A percentile compares a stretch with the other conserved stretches of the same genome.
Evolutionary conservation across 1,284 basidiomycete genomes (phyloP).

Genomic region (Polyporus tsugae): DNA sequence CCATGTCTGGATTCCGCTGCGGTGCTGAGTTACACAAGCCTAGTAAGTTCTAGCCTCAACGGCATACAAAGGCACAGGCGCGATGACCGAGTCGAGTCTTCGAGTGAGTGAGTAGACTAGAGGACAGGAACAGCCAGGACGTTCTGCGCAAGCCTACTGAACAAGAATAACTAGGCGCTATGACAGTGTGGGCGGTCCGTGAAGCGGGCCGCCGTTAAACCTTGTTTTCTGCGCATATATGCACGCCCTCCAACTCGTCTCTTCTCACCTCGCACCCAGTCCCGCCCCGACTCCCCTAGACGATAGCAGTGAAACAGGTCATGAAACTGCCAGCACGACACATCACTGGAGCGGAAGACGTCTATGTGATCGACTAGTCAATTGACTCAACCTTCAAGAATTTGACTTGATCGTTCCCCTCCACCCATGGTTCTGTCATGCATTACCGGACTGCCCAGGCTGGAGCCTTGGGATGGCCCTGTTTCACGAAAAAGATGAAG

Average conservation of each 20-base stretch:
- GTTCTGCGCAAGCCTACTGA: not conserved
- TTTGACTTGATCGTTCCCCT: not conserved
- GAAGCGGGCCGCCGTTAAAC: not conserved
- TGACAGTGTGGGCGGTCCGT: not conserved
- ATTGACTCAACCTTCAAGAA: not conserved
- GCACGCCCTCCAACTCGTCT: not conserved
- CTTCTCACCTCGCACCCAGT: not conserved
- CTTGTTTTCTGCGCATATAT: not conserved
- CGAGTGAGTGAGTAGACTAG: not conserved
- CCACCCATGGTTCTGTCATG: not conserved
- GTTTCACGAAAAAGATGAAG: not conserved
- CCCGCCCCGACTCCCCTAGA: not conserved
- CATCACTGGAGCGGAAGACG: not conserved
- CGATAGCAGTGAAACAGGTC: not conserved
- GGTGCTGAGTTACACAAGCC: not conserved
- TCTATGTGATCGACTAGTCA: not conserved
- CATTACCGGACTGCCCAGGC: not conserved
- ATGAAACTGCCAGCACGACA: not conserved
- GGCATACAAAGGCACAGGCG: not conserved
- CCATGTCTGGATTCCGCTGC: slow-evolving; percentile 7
- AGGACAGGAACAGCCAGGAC: not conserved
- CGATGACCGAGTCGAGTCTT: not conserved
- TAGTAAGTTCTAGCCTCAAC: not conserved
- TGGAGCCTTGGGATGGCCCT: not conserved
- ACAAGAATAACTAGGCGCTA: not conserved